A percentile compares a stretch with the other conserved stretches of the same genome.
These are phyloP conservation scores for Santalum album DNA, from an alignment of 164 flowering plant species.

Conservation along the genomic window DNA sequence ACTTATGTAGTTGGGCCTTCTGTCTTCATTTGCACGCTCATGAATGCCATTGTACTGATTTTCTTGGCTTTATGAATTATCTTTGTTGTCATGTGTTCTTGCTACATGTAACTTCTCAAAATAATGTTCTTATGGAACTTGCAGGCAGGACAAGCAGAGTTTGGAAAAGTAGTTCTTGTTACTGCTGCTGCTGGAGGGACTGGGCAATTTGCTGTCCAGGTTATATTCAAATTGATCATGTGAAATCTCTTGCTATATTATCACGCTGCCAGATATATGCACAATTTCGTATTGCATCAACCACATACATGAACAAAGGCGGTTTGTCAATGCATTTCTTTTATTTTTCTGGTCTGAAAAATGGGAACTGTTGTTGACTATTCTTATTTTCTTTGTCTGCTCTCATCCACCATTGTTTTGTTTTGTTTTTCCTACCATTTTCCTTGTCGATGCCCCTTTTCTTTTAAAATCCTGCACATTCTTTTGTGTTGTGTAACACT, in stretches of 20 bases:
- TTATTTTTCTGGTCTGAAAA: too few species aligned
- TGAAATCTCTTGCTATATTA: neutral
- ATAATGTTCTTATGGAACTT: slow-evolving; percentile 11
- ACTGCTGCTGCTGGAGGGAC: slow-evolving; percentile 99
- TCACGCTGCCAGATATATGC: too few species aligned
- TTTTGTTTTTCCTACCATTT: too few species aligned
- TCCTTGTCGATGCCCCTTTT: too few species aligned
- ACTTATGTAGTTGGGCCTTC: neutral
- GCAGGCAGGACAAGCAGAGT: slow-evolving; percentile 82
- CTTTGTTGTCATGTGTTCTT: neutral
- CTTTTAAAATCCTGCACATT: too few species aligned
- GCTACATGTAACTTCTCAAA: slow-evolving; percentile 6
- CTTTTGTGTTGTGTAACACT: too few species aligned
- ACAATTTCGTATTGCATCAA: too few species aligned
- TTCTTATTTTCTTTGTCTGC: too few species aligned
- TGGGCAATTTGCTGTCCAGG: slow-evolving; percentile 99
- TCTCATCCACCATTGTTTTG: too few species aligned
- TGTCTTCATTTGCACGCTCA: neutral
- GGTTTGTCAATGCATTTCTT: too few species aligned
- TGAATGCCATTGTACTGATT: neutral
- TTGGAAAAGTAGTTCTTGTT: slow-evolving; percentile 83
- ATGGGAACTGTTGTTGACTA: too few species aligned
- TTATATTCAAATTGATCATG: slow-evolving; percentile 10
- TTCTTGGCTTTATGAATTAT: neutral
- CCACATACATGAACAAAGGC: too few species aligned